Evolutionary conservation across 371 early-diverging fungal genomes (phyloP), one percentile per base, ranked within the genome.

Genomic region (Mortierella sp.): DNA sequence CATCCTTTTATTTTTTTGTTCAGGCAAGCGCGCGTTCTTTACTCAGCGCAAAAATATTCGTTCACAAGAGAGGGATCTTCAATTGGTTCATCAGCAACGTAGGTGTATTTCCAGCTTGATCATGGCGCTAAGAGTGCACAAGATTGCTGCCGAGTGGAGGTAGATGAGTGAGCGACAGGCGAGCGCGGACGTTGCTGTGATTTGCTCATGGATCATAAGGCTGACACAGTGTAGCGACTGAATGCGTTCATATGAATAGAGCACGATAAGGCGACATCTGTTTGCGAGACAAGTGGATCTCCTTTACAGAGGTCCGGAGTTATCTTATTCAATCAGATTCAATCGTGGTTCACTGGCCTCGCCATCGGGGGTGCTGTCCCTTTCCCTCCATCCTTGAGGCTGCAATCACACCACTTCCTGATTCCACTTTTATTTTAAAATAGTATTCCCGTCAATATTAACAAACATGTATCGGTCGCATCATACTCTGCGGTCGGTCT

Each of bases 211-310:
- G 32, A 28, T n/a, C 15, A 23, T 28, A 24, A 6, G 12, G 46
- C 8, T 6, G 15, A 11, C 6, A 9, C 44, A 44, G 0, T 44
- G 14, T 14, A 11, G 11, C 39, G 11, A 44, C 21, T 44, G 2
- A 44, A 21, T 44, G 21, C 19, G 8, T 44, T 8, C 8, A 21
- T 15, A 44, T 19, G 37, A 34, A 42, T 24, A n/a, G 19, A n/a
- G 58, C 26, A 48, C 37, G 50, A 57, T 65, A 65, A 56, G 59
- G 41, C 55, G 50, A 68, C 69, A 66, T 66, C 58, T 66, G 66
- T 66, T 66, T 66, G 66, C 21, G 21, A 59, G 44, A 49, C 44
- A 50, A 47, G 24, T 24, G 41, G 27, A 28, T 55, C 37, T 46
- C 28, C 19, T 50, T 64, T 56, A 56, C 8, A 32, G 32, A 56